These are phyloP conservation scores for Salix purpurea DNA, from an alignment of 345 rosid species.

Conservation along the genomic window DNA sequence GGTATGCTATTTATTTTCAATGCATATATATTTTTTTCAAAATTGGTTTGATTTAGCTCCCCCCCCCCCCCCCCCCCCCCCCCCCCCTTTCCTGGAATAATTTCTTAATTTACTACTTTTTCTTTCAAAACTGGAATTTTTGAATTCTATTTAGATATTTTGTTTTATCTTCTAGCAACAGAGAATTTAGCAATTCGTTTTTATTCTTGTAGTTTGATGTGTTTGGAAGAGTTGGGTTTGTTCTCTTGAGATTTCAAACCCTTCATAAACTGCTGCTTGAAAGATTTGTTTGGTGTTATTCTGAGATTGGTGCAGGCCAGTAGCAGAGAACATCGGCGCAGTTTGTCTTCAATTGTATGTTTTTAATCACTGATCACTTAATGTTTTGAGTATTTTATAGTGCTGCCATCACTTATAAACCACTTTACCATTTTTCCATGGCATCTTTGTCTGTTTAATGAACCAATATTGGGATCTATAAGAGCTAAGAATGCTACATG, in stretches of 20 bases:
- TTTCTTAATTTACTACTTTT: neutral
- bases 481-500: neutral
- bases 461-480: neutral
- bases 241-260: neutral
- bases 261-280: conserved; percentile 12
- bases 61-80: neutral
- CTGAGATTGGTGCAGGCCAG: conserved; percentile 7
- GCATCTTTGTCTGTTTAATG: neutral
- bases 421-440: neutral
- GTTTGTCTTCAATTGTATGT: conserved; percentile 29
- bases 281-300: conserved; percentile 5
- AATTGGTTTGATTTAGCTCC: neutral
- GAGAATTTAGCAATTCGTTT: neutral
- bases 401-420: neutral
- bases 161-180: neutral
- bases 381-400: neutral
- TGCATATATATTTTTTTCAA: neutral
- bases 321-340: conserved; percentile 16
- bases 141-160: neutral
- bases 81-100: neutral
- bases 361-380: conserved; percentile 6
- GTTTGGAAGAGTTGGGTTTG: conserved; percentile 13
- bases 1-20: conserved; percentile 2
- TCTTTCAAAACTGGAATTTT: neutral
- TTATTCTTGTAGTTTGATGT: conserved; percentile 16